A percentile compares a stretch with the other conserved stretches of the same genome.
Conservation (phyloP, 345 rosid genomes). For the Toxicodendron radicans region DNA sequence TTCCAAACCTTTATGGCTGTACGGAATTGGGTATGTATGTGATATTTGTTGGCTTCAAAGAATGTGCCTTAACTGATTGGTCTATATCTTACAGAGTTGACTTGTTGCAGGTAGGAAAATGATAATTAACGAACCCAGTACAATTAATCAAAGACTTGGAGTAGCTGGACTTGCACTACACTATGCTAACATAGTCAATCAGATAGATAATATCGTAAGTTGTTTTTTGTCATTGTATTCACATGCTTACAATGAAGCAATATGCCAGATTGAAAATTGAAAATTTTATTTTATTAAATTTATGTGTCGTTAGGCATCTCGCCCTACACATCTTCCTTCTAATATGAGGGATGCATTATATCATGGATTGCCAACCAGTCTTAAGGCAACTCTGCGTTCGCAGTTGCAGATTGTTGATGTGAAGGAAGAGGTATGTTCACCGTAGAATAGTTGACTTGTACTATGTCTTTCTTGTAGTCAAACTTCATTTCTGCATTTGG, state of each 20-base stretch:
- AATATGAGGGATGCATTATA: slow-evolving; percentile 69
- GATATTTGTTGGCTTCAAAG: neutral
- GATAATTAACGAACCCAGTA: slow-evolving; percentile 22
- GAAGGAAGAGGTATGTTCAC: slow-evolving; percentile 64
- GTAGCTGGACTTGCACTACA: slow-evolving; percentile 86
- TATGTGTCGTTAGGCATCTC: slow-evolving; percentile 53
- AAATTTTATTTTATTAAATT: neutral
- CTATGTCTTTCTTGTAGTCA: neutral
- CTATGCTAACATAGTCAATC: slow-evolving; percentile 84
- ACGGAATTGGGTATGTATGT: neutral
- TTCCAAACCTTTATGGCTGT: neutral
- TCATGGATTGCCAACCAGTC: slow-evolving; percentile 56
- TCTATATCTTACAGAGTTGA: slow-evolving; percentile 12
- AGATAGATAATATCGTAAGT: slow-evolving; percentile 85
- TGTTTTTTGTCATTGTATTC: neutral
- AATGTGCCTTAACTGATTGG: neutral
- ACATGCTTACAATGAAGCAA: neutral
- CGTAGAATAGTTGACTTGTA: neutral
- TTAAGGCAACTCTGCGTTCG: slow-evolving; percentile 65
- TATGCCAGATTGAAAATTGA: slow-evolving; percentile 4
- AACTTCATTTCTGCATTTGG: neutral
- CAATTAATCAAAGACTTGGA: slow-evolving; percentile 57
- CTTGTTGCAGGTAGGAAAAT: slow-evolving; percentile 29
- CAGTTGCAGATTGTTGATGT: slow-evolving; percentile 44
- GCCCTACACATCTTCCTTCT: slow-evolving; percentile 69